phyloP scores from a whole-genome alignment of 306 rosid genomes.

The Ammopiptanthus mongolicus region DNA sequence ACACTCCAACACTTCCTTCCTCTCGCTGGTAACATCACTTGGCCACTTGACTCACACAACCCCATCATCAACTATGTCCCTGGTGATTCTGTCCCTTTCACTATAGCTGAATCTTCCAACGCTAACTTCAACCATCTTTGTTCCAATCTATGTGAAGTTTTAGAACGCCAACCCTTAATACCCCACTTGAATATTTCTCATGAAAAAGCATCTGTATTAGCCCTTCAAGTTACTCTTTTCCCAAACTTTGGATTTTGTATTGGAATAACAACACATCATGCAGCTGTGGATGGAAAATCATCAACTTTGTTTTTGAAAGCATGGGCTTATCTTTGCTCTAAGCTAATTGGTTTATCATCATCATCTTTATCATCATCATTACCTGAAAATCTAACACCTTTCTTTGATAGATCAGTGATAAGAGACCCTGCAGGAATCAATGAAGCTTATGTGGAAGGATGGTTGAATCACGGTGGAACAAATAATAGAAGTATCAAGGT shows the following conservation, averaged over 20 bases:
- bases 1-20: slow-evolving; percentile 25
- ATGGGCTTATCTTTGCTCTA: slow-evolving; percentile 38
- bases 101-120: slow-evolving; percentile 31
- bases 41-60: slow-evolving; percentile 12
- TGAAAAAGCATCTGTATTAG: slow-evolving; percentile 9
- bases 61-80: slow-evolving; percentile 22
- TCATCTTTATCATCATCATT: not conserved
- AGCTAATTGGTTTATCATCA: not conserved
- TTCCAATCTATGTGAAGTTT: not conserved
- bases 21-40: slow-evolving; percentile 27
- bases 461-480: slow-evolving; percentile 10
- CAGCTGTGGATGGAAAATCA: slow-evolving; percentile 27
- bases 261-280: slow-evolving; percentile 33
- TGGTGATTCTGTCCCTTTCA: slow-evolving; percentile 21
- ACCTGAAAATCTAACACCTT: slow-evolving; percentile 33
- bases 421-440: slow-evolving; percentile 28
- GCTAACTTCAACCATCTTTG: slow-evolving; percentile 12
- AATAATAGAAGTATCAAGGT: slow-evolving; percentile 19
- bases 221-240: slow-evolving; percentile 33
- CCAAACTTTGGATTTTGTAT: slow-evolving; percentile 31
- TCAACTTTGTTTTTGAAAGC: slow-evolving; percentile 29
- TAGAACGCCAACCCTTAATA: not conserved
- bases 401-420: slow-evolving; percentile 33
- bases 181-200: slow-evolving; percentile 12
- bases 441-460: not conserved